phyloP scores from a whole-genome alignment of 805 yeast species.

The Candida railenensis region DNA sequence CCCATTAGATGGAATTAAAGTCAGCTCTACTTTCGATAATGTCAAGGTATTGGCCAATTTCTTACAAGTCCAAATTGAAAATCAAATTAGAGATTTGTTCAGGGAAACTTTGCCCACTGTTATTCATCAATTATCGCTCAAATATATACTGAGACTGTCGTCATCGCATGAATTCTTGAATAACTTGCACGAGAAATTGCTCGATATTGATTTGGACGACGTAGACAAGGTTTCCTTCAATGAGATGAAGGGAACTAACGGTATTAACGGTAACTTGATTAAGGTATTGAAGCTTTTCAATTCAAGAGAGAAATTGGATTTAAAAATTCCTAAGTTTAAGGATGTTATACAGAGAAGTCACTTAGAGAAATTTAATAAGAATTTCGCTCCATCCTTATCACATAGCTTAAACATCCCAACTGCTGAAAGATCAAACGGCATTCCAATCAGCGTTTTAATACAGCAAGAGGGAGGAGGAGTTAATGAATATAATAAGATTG shows the following conservation, averaged over 20 bases:
- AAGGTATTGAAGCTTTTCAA: slow-evolving; percentile 48
- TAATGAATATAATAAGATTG: slow-evolving; percentile 28
- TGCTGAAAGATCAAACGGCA: slow-evolving; percentile 27
- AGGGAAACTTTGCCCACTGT: slow-evolving; percentile 82
- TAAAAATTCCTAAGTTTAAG: slow-evolving; percentile 58
- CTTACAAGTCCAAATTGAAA: slow-evolving; percentile 78
- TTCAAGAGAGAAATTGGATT: slow-evolving; percentile 78
- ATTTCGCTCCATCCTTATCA: slow-evolving; percentile 33
- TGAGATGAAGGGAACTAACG: slow-evolving; percentile 11
- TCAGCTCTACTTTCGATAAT: slow-evolving; percentile 82
- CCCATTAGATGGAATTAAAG: slow-evolving; percentile 80
- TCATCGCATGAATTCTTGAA: slow-evolving; percentile 18
- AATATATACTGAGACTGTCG: slow-evolving; percentile 32
- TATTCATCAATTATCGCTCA: slow-evolving; percentile 70
- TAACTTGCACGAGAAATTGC: slow-evolving; percentile 14
- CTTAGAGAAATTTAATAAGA: slow-evolving; percentile 42
- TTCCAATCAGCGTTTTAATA: slow-evolving; percentile 36
- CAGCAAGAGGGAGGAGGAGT: slow-evolving; percentile 14
- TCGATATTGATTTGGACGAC: slow-evolving; percentile 1
- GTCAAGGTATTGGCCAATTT: slow-evolving; percentile 82
- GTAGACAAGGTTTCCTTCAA: slow-evolving; percentile 3
- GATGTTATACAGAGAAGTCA: slow-evolving; percentile 59
- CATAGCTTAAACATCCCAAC: slow-evolving; percentile 26
- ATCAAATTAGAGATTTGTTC: slow-evolving; percentile 74
- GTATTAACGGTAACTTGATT: slow-evolving; percentile 34